Percentiles rank a stretch among this genome's conserved stretches.
phyloP scores from a whole-genome alignment of 768 basidiomycete genomes.

The Tulasnella calospora region DNA sequence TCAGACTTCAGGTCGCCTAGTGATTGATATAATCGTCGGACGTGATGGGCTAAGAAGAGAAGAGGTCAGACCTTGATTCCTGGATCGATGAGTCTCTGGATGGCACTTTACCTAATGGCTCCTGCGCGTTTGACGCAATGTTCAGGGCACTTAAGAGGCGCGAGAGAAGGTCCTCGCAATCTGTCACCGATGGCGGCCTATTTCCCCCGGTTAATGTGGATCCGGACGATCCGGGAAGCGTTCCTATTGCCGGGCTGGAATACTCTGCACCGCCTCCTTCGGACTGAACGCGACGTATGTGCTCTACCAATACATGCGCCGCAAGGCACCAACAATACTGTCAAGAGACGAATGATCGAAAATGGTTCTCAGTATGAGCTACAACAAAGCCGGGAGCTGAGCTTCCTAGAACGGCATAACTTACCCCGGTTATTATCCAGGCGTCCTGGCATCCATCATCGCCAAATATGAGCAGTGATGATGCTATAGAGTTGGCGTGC shows the following conservation, averaged over 20 bases:
- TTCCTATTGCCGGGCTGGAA: background rate
- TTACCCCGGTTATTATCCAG: background rate
- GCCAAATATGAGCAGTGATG: background rate
- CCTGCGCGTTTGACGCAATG: background rate
- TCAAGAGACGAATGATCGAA: background rate
- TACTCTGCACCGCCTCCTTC: background rate
- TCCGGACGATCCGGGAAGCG: background rate
- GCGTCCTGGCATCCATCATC: background rate
- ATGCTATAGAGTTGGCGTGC: background rate
- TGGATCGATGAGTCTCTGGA: background rate
- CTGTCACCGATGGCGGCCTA: constrained; percentile 2
- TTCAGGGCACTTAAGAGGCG: constrained; percentile 7
- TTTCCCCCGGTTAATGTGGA: background rate
- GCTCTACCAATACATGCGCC: constrained; percentile 10
- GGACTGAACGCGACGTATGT: background rate
- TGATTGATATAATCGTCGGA: background rate
- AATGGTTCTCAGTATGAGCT: background rate
- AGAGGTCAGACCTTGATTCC: constrained; percentile 7
- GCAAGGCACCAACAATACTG: constrained; percentile 17
- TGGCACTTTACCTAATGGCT: constrained; percentile 1
- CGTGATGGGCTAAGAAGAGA: background rate
- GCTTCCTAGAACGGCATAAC: background rate
- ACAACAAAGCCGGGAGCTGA: background rate
- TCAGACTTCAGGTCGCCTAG: background rate
- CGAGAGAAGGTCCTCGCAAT: constrained; percentile 2